Percentiles rank a stretch among this genome's conserved stretches.
These are phyloP conservation scores for Boletellus deceptivus DNA, from an alignment of 1,284 basidiomycete genomes.

Conservation along the genomic window DNA sequence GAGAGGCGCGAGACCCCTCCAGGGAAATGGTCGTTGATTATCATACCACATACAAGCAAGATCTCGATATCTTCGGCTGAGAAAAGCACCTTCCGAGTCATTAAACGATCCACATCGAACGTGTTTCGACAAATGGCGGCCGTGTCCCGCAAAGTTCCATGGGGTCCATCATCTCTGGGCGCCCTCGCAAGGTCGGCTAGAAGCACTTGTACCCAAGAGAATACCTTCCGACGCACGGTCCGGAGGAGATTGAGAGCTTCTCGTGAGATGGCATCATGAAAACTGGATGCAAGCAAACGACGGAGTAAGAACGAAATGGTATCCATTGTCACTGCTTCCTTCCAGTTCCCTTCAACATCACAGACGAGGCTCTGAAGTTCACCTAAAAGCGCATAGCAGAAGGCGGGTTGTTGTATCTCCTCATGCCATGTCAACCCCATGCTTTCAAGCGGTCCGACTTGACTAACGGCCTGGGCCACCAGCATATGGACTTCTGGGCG, in stretches of 20 bases:
- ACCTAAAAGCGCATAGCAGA: neutral
- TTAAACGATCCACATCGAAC: constrained; percentile 36
- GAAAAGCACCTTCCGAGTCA: constrained; percentile 19
- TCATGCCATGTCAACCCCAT: neutral
- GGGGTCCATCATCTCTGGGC: constrained; percentile 25
- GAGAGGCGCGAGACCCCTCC: neutral
- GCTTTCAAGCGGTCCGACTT: neutral
- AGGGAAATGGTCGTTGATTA: neutral
- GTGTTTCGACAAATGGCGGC: constrained; percentile 43
- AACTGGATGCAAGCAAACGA: constrained; percentile 2
- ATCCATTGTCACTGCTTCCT: constrained; percentile 9
- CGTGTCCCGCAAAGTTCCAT: constrained; percentile 32
- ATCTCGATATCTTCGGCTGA: constrained; percentile 28
- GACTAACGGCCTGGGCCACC: neutral
- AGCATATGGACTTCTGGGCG: neutral
- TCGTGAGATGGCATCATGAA: neutral
- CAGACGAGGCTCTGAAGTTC: constrained; percentile 8
- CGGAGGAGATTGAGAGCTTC: constrained; percentile 26
- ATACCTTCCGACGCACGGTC: constrained; percentile 31
- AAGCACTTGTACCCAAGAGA: constrained; percentile 36
- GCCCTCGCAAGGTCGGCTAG: constrained; percentile 19
- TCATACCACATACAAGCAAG: constrained; percentile 38
- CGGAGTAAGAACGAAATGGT: constrained; percentile 12
- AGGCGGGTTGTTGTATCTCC: neutral
- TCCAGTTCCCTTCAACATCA: constrained; percentile 39